Evolutionary conservation across 1,139 yeast genomes (phyloP).

Genomic region (Suhomyces kunorum): DNA sequence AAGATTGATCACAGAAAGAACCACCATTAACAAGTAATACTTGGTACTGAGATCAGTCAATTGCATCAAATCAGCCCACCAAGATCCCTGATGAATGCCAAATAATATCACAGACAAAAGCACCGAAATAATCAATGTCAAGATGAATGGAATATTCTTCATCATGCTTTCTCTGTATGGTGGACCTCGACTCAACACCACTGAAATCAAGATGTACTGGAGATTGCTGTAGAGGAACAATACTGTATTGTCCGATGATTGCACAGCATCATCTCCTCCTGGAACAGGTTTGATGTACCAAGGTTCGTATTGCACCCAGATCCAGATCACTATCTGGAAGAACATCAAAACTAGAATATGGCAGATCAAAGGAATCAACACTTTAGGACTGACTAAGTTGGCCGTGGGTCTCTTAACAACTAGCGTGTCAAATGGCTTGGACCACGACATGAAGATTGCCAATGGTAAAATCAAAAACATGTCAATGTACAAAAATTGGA

Average conservation of each 20-base stretch:
- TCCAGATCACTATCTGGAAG: conserved; percentile 74
- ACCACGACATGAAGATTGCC: conserved; percentile 98
- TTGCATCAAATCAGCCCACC: conserved; percentile 71
- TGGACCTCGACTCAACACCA: conserved; percentile 84
- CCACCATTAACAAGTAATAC: conserved; percentile 54
- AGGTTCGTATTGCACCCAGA: conserved; percentile 51
- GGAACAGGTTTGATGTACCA: conserved; percentile 87
- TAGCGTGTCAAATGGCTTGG: conserved; percentile 68
- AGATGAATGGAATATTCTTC: conserved; percentile 69
- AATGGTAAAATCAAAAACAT: conserved; percentile 85
- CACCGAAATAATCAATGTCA: conserved; percentile 55
- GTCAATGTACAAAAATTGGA: conserved; percentile 94
- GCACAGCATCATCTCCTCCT: conserved; percentile 82
- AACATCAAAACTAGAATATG: conserved; percentile 62
- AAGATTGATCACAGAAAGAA: conserved; percentile 53
- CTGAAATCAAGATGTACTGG: conserved; percentile 84
- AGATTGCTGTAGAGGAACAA: conserved; percentile 79
- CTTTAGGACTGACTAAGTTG: conserved; percentile 84
- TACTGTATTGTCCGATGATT: conserved; percentile 86
- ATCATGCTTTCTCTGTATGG: conserved; percentile 86
- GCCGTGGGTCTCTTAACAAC: conserved; percentile 87
- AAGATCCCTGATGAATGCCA: conserved; percentile 48
- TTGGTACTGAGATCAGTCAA: conserved; percentile 58
- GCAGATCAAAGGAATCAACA: conserved; percentile 75
- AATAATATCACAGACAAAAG: conserved; percentile 53